Evolutionary conservation across 345 rosid species (phyloP), one percentile per base, ranked within the genome.

Genomic region (Gynandropsis gynandra): DNA sequence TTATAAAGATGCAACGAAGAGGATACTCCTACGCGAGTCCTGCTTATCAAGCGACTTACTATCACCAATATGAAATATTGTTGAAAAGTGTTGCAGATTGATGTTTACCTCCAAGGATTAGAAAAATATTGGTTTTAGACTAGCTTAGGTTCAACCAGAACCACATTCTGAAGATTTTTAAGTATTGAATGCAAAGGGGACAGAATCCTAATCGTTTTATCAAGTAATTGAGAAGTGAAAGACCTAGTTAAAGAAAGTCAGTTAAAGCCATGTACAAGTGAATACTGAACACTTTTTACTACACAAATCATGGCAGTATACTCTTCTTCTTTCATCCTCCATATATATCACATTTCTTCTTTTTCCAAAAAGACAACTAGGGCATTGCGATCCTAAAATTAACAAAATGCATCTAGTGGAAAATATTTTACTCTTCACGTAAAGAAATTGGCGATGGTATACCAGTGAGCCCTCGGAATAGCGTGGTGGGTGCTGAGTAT

Each of bases 391-490:
- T 36, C 1, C 16, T 36, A 17, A 50, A 18, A 27, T 35, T 38
- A 16, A 50, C 11, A 42, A 51, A 21, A 52, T 13, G 42, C 16
- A 36, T 48, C 17, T 21, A 35, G 41, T 41, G 33, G 16, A 49
- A 20, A 41, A 9, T 54, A 54, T n/a, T 53, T 27, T 32, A 53
- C 46, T 68, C 52, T 12, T 41, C 47, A 10, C 42, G 38, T 52
- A 32, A 53, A 57, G 42, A 52, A 62, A 63, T 53, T 42, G 37
- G 29, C 8, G 60, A 51, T 27, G 54, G 35, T 29, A 49, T 82
- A 92, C 98, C 89, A 92, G 68, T 69, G 98, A 78, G 56, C 78
- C 96, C 72, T 92, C 98, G 7, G 86, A 79, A 73, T 80, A 92
- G 74, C 89, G 97, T 33, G 86, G 54, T 52, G 95, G 80, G 64